Evolutionary conservation across 495 filamentous ascomycete genomes (phyloP).

Genomic region (Lepidopterella palustris): DNA sequence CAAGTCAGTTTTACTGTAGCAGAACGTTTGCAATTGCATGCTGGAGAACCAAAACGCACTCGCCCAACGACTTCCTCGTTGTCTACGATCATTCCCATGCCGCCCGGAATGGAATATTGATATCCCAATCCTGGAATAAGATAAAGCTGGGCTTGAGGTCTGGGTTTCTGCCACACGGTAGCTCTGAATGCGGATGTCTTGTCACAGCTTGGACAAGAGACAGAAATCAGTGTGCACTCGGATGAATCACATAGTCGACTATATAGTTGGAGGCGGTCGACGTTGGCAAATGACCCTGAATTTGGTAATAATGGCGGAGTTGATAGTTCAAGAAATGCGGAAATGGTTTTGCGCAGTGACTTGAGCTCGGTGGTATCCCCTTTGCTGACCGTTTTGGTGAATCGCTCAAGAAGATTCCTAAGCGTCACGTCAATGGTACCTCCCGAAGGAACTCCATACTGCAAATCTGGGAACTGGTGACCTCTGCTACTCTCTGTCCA

Average conservation of each 20-base stretch:
- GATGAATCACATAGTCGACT: slow-evolving; percentile 1
- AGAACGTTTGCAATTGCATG: not conserved
- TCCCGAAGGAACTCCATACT: not conserved
- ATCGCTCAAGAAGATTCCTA: not conserved
- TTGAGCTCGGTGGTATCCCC: not conserved
- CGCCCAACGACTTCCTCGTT: slow-evolving; percentile 1
- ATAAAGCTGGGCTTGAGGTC: not conserved
- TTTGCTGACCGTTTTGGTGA: not conserved
- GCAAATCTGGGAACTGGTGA: not conserved
- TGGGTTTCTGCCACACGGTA: not conserved
- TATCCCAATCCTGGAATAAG: not conserved
- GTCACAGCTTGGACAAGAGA: slow-evolving; percentile 2
- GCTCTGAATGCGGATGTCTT: slow-evolving; percentile 1
- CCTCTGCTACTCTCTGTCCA: not conserved
- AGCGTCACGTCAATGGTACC: not conserved
- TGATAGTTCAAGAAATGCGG: not conserved
- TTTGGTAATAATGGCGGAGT: not conserved
- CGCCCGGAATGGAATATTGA: not conserved
- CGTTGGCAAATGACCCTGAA: not conserved
- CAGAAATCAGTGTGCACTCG: not conserved
- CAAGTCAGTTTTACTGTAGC: slow-evolving; percentile 2
- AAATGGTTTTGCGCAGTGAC: not conserved
- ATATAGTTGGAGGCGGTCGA: not conserved
- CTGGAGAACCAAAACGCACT: not conserved
- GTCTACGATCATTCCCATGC: not conserved